These are phyloP conservation scores for Rhizopogon salebrosus DNA, from an alignment of 768 basidiomycete genomes.

Conservation along the genomic window DNA sequence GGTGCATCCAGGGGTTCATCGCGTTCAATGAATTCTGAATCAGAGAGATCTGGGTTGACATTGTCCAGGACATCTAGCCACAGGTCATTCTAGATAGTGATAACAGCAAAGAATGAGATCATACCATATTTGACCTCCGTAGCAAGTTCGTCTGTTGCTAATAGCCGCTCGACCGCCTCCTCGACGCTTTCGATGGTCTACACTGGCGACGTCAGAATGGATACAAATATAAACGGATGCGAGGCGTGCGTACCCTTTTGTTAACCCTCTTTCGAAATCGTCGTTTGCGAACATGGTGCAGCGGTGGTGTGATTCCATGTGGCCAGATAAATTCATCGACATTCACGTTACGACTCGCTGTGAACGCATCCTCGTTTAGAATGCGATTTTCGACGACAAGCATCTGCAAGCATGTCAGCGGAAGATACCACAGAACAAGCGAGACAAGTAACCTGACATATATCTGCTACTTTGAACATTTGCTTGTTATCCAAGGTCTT, in stretches of 20 bases:
- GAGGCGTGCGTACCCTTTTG: constrained; percentile 60
- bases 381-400: constrained; percentile 79
- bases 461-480: constrained; percentile 98
- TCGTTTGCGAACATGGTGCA: constrained; percentile 86
- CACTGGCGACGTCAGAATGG: neutral
- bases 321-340: constrained; percentile 97
- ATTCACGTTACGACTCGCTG: constrained; percentile 66
- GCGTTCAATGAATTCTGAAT: constrained; percentile 79
- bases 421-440: constrained; percentile 5
- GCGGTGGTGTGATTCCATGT: constrained; percentile 91
- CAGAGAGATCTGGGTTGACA: constrained; percentile 86
- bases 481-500: constrained; percentile 96
- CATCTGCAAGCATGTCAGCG: constrained; percentile 55
- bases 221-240: neutral
- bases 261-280: constrained; percentile 90
- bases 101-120: constrained; percentile 10
- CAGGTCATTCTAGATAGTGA: neutral
- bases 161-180: constrained; percentile 82
- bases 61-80: constrained; percentile 78
- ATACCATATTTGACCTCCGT: constrained; percentile 73
- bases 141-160: constrained; percentile 76
- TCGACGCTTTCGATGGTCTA: constrained; percentile 95
- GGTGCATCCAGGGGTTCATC: constrained; percentile 57
- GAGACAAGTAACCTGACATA: constrained; percentile 72
- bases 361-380: constrained; percentile 61